Base-by-base conservation (phyloP, 441 rosid genomes). In the Flueggea neowawraea region DNA sequence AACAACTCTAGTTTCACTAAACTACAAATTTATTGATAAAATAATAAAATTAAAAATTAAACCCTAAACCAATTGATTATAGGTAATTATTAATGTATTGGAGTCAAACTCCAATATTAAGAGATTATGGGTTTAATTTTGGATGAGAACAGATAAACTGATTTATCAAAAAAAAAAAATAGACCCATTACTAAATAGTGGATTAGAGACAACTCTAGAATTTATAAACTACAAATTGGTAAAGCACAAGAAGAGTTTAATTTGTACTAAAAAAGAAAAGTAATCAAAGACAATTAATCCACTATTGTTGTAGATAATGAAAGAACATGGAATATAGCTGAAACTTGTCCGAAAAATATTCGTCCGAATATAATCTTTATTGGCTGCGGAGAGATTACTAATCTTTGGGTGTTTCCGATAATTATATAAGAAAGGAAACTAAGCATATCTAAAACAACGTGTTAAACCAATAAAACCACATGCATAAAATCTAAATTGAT, bases 391-490 rank as follows among this genome's bases (percentile, higher is more conserved):
- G 9, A 36, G 41, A 36, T 36, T 36, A 36, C 2, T 36, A 5
- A 36, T 36, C 41, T 36, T 36, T 36, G 3, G 41, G 41, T 36
- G 50, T 47, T 47, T 47, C 14, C 12, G n/a, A 10, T 47, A 14
- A 47, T 47, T 47, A 47, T 9, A 47, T 47, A 3, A 47, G 7
- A 47, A 11, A 12, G 41, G 41, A 3, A 36, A 36, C 50, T 47
- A 47, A 47, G 4, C 50, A 47, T 47, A 47, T 36, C 9, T 52
- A 15, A 44, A 12, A 47, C 8, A 45, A n/a, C 31, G 53, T 54
- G 15, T n/a, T 31, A n/a, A 43, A 16, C 16, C 12, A 28, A 28
- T 16, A 7, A 31, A 52, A 59, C 53, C 70, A 44, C 64, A 54
- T 60, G 64, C 62, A 59, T 52, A 22, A 53, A 44, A 41, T 49